A percentile compares a stretch with the other conserved stretches of the same genome.
Conservation (phyloP, 208 protist species). For the Kentomonas sorsogonicus region DNA sequence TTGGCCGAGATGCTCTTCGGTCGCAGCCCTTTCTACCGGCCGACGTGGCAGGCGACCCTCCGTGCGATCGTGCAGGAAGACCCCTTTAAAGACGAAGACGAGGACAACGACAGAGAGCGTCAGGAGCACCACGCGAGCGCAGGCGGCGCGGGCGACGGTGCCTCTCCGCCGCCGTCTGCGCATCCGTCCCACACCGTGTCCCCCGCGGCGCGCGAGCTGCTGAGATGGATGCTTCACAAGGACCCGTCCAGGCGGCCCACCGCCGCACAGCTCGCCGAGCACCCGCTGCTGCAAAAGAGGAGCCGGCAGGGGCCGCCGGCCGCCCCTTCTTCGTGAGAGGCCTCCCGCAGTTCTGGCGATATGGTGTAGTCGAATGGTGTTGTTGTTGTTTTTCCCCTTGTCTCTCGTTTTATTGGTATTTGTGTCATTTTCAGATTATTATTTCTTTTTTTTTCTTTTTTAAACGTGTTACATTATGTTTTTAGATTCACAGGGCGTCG, state of each 20-base stretch:
- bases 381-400: not conserved
- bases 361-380: not conserved
- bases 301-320: not conserved
- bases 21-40: slow-evolving; percentile 20
- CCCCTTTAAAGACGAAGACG: slow-evolving; percentile 52
- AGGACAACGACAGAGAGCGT: not conserved
- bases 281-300: not conserved
- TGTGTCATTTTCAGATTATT: not conserved
- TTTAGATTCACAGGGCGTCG: slow-evolving; percentile 8
- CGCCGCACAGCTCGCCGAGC: not conserved
- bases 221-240: not conserved
- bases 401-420: not conserved
- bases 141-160: not conserved
- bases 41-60: slow-evolving; percentile 51
- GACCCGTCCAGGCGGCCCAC: not conserved
- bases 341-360: not conserved
- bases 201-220: no score
- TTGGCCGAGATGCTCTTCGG: slow-evolving; percentile 34
- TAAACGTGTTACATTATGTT: not conserved
- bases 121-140: not conserved
- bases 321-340: no score
- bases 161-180: no score
- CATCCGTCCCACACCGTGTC: no score
- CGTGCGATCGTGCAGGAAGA: no score
- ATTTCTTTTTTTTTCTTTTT: slow-evolving; percentile 7